Evolutionary conservation across 164 flowering plant species (phyloP).

Genomic region (Magnolia kwangsiensis): DNA sequence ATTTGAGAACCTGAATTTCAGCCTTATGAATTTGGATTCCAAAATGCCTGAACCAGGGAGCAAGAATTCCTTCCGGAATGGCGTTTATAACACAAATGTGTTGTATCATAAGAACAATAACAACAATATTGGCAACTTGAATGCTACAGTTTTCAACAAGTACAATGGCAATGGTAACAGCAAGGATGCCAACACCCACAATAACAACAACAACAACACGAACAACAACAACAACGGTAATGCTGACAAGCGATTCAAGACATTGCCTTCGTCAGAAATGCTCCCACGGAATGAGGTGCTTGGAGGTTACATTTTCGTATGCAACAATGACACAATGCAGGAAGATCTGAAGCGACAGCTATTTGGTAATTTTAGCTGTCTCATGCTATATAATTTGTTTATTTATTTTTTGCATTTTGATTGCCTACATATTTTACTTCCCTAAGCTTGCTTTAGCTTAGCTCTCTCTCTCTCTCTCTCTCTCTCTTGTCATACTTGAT

Average conservation of each 20-base stretch:
- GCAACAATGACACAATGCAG: constrained; percentile 96
- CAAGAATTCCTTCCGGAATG: constrained; percentile 38
- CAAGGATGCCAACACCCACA: constrained; percentile 18
- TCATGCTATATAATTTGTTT: background rate
- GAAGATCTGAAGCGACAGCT: constrained; percentile 88
- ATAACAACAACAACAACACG: constrained; percentile 23
- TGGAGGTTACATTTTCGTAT: constrained; percentile 98
- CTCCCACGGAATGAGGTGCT: constrained; percentile 89
- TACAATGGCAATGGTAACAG: constrained; percentile 36
- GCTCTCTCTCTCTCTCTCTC: no score
- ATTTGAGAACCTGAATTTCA: constrained; percentile 63
- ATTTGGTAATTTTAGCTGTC: constrained; percentile 56
- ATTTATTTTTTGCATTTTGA: background rate
- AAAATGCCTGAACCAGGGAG: constrained; percentile 41
- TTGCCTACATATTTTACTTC: background rate
- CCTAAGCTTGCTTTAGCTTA: background rate
- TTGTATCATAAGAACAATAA: constrained; percentile 37
- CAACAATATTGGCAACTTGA: constrained; percentile 29
- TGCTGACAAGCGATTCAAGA: constrained; percentile 90
- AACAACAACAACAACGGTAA: constrained; percentile 31
- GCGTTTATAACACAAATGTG: constrained; percentile 37
- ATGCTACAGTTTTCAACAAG: constrained; percentile 38
- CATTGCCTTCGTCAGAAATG: constrained; percentile 86
- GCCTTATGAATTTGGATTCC: constrained; percentile 59
- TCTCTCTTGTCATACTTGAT: no score